Evolutionary conservation across 495 filamentous ascomycete species (phyloP).

Genomic region (Astrothelium macrocarpum): DNA sequence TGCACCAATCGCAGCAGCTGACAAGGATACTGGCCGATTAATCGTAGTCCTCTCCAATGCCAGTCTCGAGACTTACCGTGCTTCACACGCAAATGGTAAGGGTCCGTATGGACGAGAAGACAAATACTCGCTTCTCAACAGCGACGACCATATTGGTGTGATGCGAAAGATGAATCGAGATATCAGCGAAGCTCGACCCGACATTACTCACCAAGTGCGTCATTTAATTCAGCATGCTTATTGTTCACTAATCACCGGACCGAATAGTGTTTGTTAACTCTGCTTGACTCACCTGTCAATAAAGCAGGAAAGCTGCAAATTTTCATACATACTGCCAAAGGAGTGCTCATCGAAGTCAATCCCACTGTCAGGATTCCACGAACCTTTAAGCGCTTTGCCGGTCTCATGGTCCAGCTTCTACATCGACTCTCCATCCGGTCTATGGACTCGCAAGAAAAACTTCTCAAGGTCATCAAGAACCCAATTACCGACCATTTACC

Average conservation of each 20-base stretch:
- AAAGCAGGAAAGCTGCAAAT: slow-evolving; percentile 96
- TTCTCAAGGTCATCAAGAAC: slow-evolving; percentile 94
- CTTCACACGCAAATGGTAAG: slow-evolving; percentile 58
- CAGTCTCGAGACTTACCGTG: slow-evolving; percentile 92
- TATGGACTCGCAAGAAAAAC: slow-evolving; percentile 90
- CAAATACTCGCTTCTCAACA: slow-evolving; percentile 93
- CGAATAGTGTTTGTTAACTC: slow-evolving; percentile 84
- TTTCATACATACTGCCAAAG: slow-evolving; percentile 95
- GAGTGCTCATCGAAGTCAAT: slow-evolving; percentile 93
- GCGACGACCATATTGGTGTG: slow-evolving; percentile 96
- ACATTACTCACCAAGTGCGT: slow-evolving; percentile 95
- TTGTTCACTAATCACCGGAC: slow-evolving; percentile 22
- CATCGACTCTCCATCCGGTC: slow-evolving; percentile 93
- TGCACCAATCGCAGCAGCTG: slow-evolving; percentile 66
- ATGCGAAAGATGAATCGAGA: slow-evolving; percentile 99
- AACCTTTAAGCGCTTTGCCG: slow-evolving; percentile 97
- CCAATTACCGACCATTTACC: slow-evolving; percentile 95
- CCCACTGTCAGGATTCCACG: slow-evolving; percentile 92
- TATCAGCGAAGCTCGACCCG: slow-evolving; percentile 92
- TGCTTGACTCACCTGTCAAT: slow-evolving; percentile 96
- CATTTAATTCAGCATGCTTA: neutral
- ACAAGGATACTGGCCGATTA: slow-evolving; percentile 80
- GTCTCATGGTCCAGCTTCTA: slow-evolving; percentile 97
- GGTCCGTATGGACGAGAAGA: slow-evolving; percentile 59
- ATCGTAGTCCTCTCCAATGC: slow-evolving; percentile 97